Evolutionary conservation across 2,329 filamentous ascomycete genomes (phyloP), one percentile per base, ranked within the genome.

Genomic region (Phyllosticta citribraziliensis): DNA sequence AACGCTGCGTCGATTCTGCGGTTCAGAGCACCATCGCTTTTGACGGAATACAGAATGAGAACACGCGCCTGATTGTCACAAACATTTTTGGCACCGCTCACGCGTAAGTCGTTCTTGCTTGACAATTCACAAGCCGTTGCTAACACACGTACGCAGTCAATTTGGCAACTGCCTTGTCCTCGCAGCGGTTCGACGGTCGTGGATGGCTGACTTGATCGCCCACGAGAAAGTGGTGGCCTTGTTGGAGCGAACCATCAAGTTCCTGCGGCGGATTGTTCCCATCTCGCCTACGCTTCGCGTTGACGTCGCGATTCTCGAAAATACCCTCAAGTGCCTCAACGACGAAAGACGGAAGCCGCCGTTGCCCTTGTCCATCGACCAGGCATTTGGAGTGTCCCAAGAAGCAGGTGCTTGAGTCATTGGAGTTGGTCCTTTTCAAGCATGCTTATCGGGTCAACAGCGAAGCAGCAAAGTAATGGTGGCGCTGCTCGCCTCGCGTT

Each of bases 121-220:
- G 62, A 70, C 74, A 65, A 61, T 22, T 14, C 47, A 50, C 62
- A 56, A 51, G 62, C 68, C 59, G 40, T 33, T 30, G 19, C 54
- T 5, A 17, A 33, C 64, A 33, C 64, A 33, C 12, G 9, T 40
- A 17, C 8, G 25, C 55, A 96, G 92, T 5, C 94, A 99, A 90
- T 99, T 95, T 79, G 93, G 94, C 62, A 97, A 97, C 71, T 84
- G 97, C 69, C 80, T 97, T 56, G 90, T 95, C n/a, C 83, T 99
- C 2, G 85, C 89, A 25, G 91, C 93, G 1, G 88, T 88, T 3
- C 92, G 85, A 73, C 83, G 81, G 64, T 88, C 93, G 55, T 66
- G 64, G 53, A 80, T 95, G 1, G 75, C 75, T 5, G 71, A 76
- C 5, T 82, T 84, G 30, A 80, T 96, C 20, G 73, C 84, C 3